Base-by-base conservation (phyloP, 208 protist species). In the Crithidia expoeki region DNA sequence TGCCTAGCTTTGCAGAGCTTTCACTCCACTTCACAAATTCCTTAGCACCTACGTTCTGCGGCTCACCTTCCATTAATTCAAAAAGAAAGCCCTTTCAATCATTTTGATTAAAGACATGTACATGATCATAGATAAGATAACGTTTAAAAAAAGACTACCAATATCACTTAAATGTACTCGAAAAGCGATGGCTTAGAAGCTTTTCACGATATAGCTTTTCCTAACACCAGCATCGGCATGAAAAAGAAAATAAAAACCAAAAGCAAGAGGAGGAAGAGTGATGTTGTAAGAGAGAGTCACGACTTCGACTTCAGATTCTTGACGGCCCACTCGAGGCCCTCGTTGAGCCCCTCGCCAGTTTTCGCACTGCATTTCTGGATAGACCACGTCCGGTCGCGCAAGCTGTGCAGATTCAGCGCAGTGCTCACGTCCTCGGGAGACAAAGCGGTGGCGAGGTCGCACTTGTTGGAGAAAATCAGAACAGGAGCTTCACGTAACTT, bases 391-490 rank as follows among this genome's bases (percentile, higher is more conserved):
- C 94, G 81, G 67, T 97, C 92, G 28, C 92, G 90, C 66, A 97
- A 71, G 66, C 80, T 91, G 75, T 95, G 86, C 25, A 97, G 68
- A 60, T 93, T 91, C 33, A 97, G 81, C 0, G 80, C 82, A 32
- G 90, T 94, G 68, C 85, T 94, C 52, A 97, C 83, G 63, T 95
- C 85, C 58, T 92, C 88, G 2, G 94, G 86, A 4, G 88, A 89
- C 1, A 96, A 72, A 4, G 94, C 91, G 59, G 87, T 95, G 21
- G 91, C 91, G 11, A 99, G 86, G 75, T 99, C 98, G 71, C 98
- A 97, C 81, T 99, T 99, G 86, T 99, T 99, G 25, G 98, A 98
- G 65, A 98, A 98, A 32, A 99, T 85, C 51, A 99, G 89, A 19
- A 99, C 87, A 27, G 97, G 95, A 19, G 96, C 92, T 62, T 97